Evolutionary conservation across 805 yeast genomes (phyloP), one percentile per base, ranked within the genome.

Genomic region (Teunomyces barrocoloradensis): DNA sequence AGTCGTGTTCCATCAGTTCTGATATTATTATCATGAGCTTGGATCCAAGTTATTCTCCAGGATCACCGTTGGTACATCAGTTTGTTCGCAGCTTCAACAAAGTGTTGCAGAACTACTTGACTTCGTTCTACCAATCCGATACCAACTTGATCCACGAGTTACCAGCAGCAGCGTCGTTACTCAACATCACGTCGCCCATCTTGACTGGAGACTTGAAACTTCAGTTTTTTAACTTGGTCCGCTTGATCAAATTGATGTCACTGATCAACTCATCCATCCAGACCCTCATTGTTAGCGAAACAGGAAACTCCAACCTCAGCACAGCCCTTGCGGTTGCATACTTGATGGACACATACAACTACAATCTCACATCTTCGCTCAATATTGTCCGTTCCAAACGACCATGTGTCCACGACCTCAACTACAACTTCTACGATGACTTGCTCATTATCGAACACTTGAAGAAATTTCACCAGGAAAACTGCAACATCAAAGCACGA

Each of bases 311-410:
- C 36, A 53, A 50, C 43, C 47, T 64, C 18, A 61, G 73, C 23
- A 68, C 69, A 3, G 66, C 69, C 10, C 54, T 72, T 43, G 52
- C 65, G 5, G 60, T 68, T 18, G 65, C 72, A 38, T 68, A 66
- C 46, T 58, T 71, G 50, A 72, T 72, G 76, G 77, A 72, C 53
- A 56, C 53, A 44, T 72, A 72, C 52, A 60, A 61, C 47, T 68
- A 62, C 48, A 66, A 72, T 49, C 57, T 69, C 28, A 58, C 54
- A 23, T 59, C 67, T 7, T 57, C 72, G 42, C 59, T 62, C 46
- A 54, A 57, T 43, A 50, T 59, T 33, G 46, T 72, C 30, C 53
- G 53, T 21, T 42, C 49, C 36, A 52, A 50, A 4, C 50, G 59
- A 15, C 62, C 66, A 4, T 40, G 46, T 11, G 44, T 59, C 7